Evolutionary conservation across 768 basidiomycete species (phyloP), one percentile per base, ranked within the genome.

Genomic region (Calocybe cyanea): DNA sequence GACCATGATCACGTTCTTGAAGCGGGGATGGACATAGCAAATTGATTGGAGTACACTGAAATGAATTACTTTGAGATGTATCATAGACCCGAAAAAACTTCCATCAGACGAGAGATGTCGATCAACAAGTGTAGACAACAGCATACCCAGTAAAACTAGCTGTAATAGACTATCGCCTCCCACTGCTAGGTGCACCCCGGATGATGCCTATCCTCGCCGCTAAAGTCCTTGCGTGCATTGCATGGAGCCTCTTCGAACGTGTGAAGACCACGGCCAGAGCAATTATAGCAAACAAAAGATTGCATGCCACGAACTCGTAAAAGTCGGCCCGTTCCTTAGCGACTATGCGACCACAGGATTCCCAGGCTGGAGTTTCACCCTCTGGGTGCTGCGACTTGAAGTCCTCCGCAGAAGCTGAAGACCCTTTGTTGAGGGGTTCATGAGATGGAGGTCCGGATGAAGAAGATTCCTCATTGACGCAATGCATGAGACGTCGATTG

Each of bases 271-370:
- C 64, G 17, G 72, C 67, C 19, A 92, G 61, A 1, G 87, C 80
- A 9, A 87, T 64, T 1, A 75, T 65, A 1, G 81, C 82, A 57
- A 96, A 84, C 10, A 85, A 53, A 23, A 88, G 56, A 59, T 93
- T 95, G 60, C 89, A 85, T 19, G 83, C 91, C 7, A 94, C 66
- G 63, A 96, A 97, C 62, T 96, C 92, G 67, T 81, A 89, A 61
- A 90, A 97, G 63, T 93, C 91, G 7, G 77, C 85, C 35, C 85
- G 80, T 65, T 97, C 93, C 49, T 79, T 74, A 15, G 70, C 65
- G 36, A 87, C 72, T 28, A 93, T 87, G 51, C 91, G 90, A 3
- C 93, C 94, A 56, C 94, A 97, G 3, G 92, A 82, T 59, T 92
- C 86, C 92, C 92, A 97, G 4, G 92, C 92, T 2, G 85, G 83